Evolutionary conservation across 2,329 filamentous ascomycete genomes (phyloP), one percentile per base, ranked within the genome.

Genomic region (Neonectria faginata): DNA sequence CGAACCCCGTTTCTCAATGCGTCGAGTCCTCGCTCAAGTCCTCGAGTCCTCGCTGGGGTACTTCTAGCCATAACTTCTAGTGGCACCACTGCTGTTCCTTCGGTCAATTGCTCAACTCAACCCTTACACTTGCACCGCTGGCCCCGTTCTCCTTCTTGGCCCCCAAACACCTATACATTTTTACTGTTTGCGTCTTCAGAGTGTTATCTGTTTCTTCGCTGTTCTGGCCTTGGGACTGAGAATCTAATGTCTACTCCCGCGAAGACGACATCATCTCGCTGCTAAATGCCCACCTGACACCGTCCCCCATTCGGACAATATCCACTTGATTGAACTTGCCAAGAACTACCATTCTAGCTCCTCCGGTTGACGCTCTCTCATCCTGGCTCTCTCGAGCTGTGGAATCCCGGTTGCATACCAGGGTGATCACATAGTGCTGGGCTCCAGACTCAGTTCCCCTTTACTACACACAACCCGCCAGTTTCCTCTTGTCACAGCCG

Each of bases 241-340:
- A 33, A 41, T 22, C n/a, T 31, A 27, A 58, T 45, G 16, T 22
- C 36, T 12, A 29, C 12, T 11, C 10, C 41, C n/a, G 29, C 18
- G 54, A 53, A 7, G 20, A 22, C 54, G 39, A 53, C 41, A 55
- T 42, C 44, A 42, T 53, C 47, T 53, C 50, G 47, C 50, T 44
- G 42, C 41, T 55, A 51, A 59, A 16, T 55, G 39, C 16, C 39
- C 31, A 44, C 55, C 48, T 25, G 33, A 44, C 44, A 51, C 33
- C 8, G 36, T 25, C 31, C 36, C 56, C 25, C 36, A 59, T 56
- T 27, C n/a, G 48, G 61, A 47, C 45, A 51, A 31, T 56, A 56
- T 44, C 61, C 51, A 60, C 61, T 31, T 52, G 39, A n/a, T 50
- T 33, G 44, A 64, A 44, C 33, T 42, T 60, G 61, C 50, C 56